Evolutionary conservation across 805 yeast species (phyloP), one percentile per base, ranked within the genome.

Genomic region (Candida insectalens): DNA sequence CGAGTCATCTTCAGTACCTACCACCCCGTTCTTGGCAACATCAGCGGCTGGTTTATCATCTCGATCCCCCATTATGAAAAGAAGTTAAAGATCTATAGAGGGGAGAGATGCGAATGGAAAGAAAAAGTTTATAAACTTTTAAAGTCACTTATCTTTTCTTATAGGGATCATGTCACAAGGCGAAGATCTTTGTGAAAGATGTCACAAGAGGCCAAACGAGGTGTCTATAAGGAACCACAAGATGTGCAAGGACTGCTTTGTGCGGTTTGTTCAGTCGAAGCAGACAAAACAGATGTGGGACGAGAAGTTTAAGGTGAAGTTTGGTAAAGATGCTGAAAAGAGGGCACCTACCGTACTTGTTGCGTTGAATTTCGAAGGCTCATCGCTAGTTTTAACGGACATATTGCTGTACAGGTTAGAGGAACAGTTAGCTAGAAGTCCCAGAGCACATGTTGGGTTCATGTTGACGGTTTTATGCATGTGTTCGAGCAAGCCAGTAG

Each of bases 281-380:
- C 87, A 83, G 55, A 65, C 95, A 40, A 82, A 80, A 48, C 81
- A 69, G 48, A 75, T 89, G 85, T 65, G 61, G 51, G 71, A 68
- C 42, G 87, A 82, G 10, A 71, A 66, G 35, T 87, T 70, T 58
- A 82, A 83, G 49, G 88, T 82, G 16, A 70, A 77, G 46, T 85
- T 62, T 45, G 74, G 72, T 10, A 56, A 57, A 2, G 59, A 60
- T 13, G 27, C 6, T 12, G n/a, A 39, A 13, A 33, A 38, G 3
- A 29, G 10, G 56, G 50, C 22, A 33, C 44, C 10, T 36, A 40
- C 51, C 4, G 23, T 32, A 10, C 9, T 19, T 8, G 8, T 19
- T 13, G 18, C 30, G 4, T 15, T 32, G 6, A 6, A 10, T 14
- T 32, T 32, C 25, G 83, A 87, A 0, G 46, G 59, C 1, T 71